These are phyloP conservation scores for Polyplosphaeria fusca DNA, from an alignment of 495 filamentous ascomycete genomes.

Conservation along the genomic window DNA sequence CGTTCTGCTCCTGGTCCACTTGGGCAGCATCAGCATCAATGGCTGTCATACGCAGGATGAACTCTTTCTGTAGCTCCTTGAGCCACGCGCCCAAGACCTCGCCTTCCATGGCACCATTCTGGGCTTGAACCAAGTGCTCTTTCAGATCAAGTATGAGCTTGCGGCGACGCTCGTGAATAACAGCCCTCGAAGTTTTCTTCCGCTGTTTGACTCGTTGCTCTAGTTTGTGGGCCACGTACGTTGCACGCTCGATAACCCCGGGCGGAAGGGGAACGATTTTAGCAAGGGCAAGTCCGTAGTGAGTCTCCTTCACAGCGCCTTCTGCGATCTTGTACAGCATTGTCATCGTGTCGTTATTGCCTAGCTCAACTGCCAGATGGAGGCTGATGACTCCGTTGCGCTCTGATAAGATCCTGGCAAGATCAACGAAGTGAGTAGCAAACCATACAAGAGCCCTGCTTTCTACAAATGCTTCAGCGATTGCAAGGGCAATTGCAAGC, in stretches of 20 bases:
- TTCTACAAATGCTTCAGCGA: conserved; percentile 80
- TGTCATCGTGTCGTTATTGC: conserved; percentile 53
- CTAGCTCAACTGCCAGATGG: conserved; percentile 71
- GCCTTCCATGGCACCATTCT: conserved; percentile 65
- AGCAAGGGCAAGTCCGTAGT: conserved; percentile 79
- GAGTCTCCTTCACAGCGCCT: conserved; percentile 65
- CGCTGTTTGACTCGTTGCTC: conserved; percentile 51
- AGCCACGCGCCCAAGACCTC: conserved; percentile 62
- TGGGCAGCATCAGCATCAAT: conserved; percentile 46
- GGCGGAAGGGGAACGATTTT: conserved; percentile 70
- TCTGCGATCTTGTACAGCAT: conserved; percentile 81
- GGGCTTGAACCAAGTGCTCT: conserved; percentile 71
- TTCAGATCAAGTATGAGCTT: conserved; percentile 71
- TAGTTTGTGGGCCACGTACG: conserved; percentile 59
- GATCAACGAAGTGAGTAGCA: conserved; percentile 83
- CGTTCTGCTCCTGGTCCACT: conserved; percentile 20
- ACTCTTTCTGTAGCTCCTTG: conserved; percentile 69
- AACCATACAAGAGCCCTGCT: conserved; percentile 82
- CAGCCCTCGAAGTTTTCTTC: conserved; percentile 55
- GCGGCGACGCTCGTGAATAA: conserved; percentile 58
- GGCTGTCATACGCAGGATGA: conserved; percentile 66
- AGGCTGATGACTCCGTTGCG: conserved; percentile 73
- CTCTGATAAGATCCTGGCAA: conserved; percentile 71
- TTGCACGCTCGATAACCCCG: conserved; percentile 63
- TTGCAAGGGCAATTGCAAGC: conserved; percentile 79